Percentiles rank a stretch among this genome's conserved stretches.
Evolutionary conservation across 1,139 yeast species (phyloP).

Genomic region (Suhomyces guaymorum): DNA sequence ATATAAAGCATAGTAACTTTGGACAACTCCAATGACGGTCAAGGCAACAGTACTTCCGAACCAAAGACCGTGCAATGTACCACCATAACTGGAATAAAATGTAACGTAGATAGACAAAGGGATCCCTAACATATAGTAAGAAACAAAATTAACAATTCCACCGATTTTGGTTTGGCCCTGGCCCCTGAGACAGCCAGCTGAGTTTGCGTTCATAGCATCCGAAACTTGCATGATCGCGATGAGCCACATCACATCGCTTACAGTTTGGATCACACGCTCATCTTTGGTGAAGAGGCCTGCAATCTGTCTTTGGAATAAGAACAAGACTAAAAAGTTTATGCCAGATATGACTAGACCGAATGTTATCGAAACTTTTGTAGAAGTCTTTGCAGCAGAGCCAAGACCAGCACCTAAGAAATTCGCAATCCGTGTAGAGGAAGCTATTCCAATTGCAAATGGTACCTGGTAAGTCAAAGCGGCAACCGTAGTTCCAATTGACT

Average conservation of each 20-base stretch:
- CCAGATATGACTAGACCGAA: conserved; percentile 47
- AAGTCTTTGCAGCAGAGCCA: conserved; percentile 44
- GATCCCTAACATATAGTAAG: conserved; percentile 55
- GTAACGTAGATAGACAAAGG: conserved; percentile 51
- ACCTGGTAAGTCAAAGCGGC: conserved; percentile 54
- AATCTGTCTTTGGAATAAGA: conserved; percentile 36
- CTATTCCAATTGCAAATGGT: conserved; percentile 63
- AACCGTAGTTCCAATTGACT: conserved; percentile 57
- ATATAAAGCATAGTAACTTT: conserved; percentile 43
- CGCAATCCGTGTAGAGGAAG: conserved; percentile 60
- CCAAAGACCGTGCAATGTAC: conserved; percentile 55
- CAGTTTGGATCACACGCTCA: conserved; percentile 40
- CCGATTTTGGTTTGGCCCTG: conserved; percentile 63
- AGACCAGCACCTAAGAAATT: conserved; percentile 59
- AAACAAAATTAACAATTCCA: conserved; percentile 53
- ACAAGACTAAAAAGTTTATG: conserved; percentile 42
- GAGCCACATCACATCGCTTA: conserved; percentile 50
- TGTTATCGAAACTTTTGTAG: conserved; percentile 47
- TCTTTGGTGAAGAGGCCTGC: conserved; percentile 45
- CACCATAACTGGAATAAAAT: conserved; percentile 47
- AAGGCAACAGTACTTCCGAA: conserved; percentile 53
- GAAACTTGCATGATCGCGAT: conserved; percentile 58
- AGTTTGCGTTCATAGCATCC: conserved; percentile 58
- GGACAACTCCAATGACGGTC: conserved; percentile 53
- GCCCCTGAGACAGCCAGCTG: conserved; percentile 62